These are phyloP conservation scores for Xanthoconium purpureum DNA, from an alignment of 768 basidiomycete genomes.

Conservation along the genomic window DNA sequence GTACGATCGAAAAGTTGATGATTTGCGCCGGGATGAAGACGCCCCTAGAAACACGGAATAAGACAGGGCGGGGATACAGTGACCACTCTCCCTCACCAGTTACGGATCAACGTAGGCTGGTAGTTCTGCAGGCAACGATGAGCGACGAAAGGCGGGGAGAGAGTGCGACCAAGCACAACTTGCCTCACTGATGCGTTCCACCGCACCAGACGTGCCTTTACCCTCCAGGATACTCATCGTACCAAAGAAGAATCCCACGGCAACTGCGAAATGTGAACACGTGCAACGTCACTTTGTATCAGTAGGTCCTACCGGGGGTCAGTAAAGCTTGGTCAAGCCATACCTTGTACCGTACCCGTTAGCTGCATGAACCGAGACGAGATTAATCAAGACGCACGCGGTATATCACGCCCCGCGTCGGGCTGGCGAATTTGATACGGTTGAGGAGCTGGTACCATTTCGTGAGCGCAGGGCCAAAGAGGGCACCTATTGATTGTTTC, in stretches of 20 bases:
- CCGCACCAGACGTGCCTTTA: slow-evolving; percentile 52
- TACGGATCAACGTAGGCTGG: slow-evolving; percentile 67
- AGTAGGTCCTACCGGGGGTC: slow-evolving; percentile 52
- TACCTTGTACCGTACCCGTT: slow-evolving; percentile 43
- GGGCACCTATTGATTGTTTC: slow-evolving; percentile 39
- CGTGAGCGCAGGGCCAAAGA: slow-evolving; percentile 82
- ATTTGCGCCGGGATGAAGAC: slow-evolving; percentile 76
- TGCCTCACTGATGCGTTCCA: slow-evolving; percentile 42
- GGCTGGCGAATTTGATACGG: slow-evolving; percentile 62
- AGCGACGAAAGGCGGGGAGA: background rate
- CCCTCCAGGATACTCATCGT: slow-evolving; percentile 82
- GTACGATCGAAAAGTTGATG: slow-evolving; percentile 76
- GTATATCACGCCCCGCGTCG: slow-evolving; percentile 56
- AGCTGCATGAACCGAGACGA: background rate
- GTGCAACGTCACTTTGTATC: background rate
- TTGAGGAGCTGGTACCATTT: slow-evolving; percentile 79
- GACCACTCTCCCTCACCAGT: slow-evolving; percentile 50
- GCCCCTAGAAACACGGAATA: slow-evolving; percentile 39
- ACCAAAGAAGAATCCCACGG: slow-evolving; percentile 59
- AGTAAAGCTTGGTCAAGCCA: slow-evolving; percentile 79
- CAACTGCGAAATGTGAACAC: slow-evolving; percentile 28
- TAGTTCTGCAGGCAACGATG: slow-evolving; percentile 49
- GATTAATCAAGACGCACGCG: slow-evolving; percentile 42
- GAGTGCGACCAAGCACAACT: background rate
- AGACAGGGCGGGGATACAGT: background rate